Conservation (phyloP, 73 alveolate species). For the Paramecium pentaurelia region DNA sequence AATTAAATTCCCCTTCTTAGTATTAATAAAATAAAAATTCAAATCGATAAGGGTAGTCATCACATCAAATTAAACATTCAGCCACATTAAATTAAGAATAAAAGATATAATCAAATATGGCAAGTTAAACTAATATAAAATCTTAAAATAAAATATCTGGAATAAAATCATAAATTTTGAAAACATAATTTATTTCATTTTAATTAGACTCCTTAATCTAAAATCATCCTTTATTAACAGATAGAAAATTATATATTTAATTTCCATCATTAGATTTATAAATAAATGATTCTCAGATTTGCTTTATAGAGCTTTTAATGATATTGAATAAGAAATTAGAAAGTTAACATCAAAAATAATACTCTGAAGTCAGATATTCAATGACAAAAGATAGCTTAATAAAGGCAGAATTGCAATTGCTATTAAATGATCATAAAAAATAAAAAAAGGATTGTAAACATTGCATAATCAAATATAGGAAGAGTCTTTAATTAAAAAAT, state of each 20-base stretch:
- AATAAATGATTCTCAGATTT: neutral
- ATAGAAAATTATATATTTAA: neutral
- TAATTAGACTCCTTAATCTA: neutral
- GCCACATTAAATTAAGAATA: neutral
- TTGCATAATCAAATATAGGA: constrained; percentile 17
- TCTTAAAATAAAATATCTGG: neutral
- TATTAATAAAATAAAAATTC: neutral
- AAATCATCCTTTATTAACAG: constrained; percentile 5
- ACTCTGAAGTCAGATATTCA: neutral
- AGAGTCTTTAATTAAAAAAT: neutral
- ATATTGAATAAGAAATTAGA: neutral
- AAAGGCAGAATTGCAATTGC: neutral
- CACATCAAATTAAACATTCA: neutral
- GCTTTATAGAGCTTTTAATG: neutral
- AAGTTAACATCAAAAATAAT: neutral
- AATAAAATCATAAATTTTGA: neutral
- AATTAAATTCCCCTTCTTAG: neutral
- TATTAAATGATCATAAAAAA: constrained; percentile 13
- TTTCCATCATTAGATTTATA: neutral
- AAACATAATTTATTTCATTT: neutral
- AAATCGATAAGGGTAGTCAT: neutral
- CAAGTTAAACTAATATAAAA: neutral
- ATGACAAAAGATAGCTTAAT: neutral
- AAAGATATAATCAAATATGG: neutral
- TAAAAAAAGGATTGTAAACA: neutral